phyloP scores from a whole-genome alignment of 2,329 filamentous ascomycete species.

The Drechslera avenae region DNA sequence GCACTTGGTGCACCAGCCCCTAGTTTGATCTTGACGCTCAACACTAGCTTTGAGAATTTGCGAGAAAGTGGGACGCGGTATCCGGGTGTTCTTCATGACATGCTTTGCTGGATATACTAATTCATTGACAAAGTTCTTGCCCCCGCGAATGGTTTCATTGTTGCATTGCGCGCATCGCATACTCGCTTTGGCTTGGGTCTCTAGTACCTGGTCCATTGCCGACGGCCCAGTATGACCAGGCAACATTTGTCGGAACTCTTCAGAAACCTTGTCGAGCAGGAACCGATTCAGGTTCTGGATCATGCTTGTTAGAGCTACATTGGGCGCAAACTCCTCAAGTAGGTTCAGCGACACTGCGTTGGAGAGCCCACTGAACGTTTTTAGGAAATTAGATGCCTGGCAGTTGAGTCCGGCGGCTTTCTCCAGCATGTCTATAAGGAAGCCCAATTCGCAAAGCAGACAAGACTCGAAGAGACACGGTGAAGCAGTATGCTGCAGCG shows the following conservation, averaged over 20 bases:
- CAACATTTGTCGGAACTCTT: constrained; percentile 74
- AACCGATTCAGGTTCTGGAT: constrained; percentile 87
- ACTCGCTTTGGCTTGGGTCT: constrained; percentile 71
- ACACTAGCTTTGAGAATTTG: constrained; percentile 91
- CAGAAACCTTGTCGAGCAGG: constrained; percentile 77
- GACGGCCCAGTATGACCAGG: constrained; percentile 58
- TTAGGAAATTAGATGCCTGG: constrained; percentile 92
- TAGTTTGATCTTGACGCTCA: constrained; percentile 83
- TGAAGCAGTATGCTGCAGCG: constrained; percentile 85
- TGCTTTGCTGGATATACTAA: constrained; percentile 74
- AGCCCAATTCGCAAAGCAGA: constrained; percentile 91
- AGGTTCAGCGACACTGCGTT: constrained; percentile 78
- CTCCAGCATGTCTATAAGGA: constrained; percentile 96
- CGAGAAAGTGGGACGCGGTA: constrained; percentile 69
- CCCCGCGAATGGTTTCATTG: constrained; percentile 81
- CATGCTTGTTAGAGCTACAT: constrained; percentile 76
- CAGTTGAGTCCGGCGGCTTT: constrained; percentile 94
- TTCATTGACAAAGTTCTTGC: constrained; percentile 82
- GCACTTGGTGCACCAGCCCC: constrained; percentile 93
- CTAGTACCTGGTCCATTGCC: constrained; percentile 74
- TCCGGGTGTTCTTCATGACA: constrained; percentile 62
- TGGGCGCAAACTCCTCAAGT: constrained; percentile 80
- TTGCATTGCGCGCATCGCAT: constrained; percentile 87
- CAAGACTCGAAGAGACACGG: constrained; percentile 83
- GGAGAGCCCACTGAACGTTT: constrained; percentile 82